A percentile compares a stretch with the other conserved stretches of the same genome.
These are phyloP conservation scores for Ceratobasidium sp. DNA, from an alignment of 1,284 basidiomycete genomes.

Conservation along the genomic window DNA sequence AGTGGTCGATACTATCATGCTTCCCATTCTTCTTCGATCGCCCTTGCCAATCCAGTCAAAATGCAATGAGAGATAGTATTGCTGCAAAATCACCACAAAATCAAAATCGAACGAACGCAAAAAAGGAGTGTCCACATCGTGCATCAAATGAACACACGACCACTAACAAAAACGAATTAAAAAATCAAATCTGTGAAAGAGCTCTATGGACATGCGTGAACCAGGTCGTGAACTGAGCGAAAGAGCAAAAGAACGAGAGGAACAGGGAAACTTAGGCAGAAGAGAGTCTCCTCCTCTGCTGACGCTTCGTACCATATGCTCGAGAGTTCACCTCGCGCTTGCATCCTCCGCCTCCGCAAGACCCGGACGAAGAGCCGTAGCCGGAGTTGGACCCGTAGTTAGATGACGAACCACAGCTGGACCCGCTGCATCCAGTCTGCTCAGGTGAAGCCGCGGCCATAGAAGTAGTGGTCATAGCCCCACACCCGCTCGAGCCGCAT, in stretches of 20 bases:
- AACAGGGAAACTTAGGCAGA: not conserved
- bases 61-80: too few species aligned
- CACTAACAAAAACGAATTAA: conserved; percentile 6
- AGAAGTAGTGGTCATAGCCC: conserved; percentile 23
- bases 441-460: conserved; percentile 1
- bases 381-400: too few species aligned
- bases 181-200: not conserved
- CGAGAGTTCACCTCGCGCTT: not conserved
- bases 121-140: conserved; percentile 3
- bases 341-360: conserved; percentile 27
- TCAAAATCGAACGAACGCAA: conserved; percentile 10
- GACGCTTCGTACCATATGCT: conserved; percentile 25
- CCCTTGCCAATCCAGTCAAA: too few species aligned
- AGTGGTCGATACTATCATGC: too few species aligned
- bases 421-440: conserved; percentile 32
- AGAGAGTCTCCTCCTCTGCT: conserved; percentile 19
- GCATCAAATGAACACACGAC: not conserved
- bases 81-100: not conserved
- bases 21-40: too few species aligned
- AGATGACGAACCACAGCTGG: conserved; percentile 24
- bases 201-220: conserved; percentile 8
- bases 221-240: conserved; percentile 6
- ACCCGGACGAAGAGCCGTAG: not conserved
- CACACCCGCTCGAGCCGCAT: conserved; percentile 23
- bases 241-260: not conserved